Conservation (phyloP, 352 stramenopile species). For the Phytopythium chamaehyphon region DNA sequence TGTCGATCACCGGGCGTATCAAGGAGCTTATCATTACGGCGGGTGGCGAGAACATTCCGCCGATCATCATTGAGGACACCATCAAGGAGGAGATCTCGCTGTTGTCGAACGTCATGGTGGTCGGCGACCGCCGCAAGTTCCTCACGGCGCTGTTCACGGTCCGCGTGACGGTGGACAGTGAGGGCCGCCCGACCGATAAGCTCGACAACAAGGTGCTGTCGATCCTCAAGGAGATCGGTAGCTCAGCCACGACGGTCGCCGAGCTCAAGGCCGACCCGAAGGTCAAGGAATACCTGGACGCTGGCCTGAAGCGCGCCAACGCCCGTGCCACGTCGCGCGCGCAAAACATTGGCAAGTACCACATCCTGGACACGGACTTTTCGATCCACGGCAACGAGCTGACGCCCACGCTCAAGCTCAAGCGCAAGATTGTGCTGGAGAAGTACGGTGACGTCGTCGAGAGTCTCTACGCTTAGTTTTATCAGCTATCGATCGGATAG, state of each 20-base stretch:
- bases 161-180: slow-evolving; percentile 67
- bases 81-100: slow-evolving; percentile 86
- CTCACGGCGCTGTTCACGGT: slow-evolving; percentile 87
- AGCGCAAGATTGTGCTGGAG: slow-evolving; percentile 89
- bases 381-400: slow-evolving; percentile 89
- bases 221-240: slow-evolving; percentile 61
- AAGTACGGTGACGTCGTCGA: slow-evolving; percentile 92
- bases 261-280: slow-evolving; percentile 74
- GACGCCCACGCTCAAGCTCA: slow-evolving; percentile 96
- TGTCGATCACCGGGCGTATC: slow-evolving; percentile 94
- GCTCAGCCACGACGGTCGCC: slow-evolving; percentile 55
- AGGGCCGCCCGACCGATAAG: slow-evolving; percentile 80
- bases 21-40: slow-evolving; percentile 96
- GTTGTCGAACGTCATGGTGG: slow-evolving; percentile 90
- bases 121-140: slow-evolving; percentile 94
- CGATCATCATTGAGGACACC: slow-evolving; percentile 89
- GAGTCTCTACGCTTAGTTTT: slow-evolving; percentile 75
- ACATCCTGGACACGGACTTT: slow-evolving; percentile 88
- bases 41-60: slow-evolving; percentile 95
- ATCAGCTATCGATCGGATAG: too few species aligned
- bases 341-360: slow-evolving; percentile 85
- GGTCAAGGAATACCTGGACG: slow-evolving; percentile 71
- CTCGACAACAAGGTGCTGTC: slow-evolving; percentile 65
- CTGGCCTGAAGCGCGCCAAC: slow-evolving; percentile 79
- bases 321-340: slow-evolving; percentile 66